These are phyloP conservation scores for Tulasnella sp. DNA, from an alignment of 768 basidiomycete genomes.

Conservation along the genomic window DNA sequence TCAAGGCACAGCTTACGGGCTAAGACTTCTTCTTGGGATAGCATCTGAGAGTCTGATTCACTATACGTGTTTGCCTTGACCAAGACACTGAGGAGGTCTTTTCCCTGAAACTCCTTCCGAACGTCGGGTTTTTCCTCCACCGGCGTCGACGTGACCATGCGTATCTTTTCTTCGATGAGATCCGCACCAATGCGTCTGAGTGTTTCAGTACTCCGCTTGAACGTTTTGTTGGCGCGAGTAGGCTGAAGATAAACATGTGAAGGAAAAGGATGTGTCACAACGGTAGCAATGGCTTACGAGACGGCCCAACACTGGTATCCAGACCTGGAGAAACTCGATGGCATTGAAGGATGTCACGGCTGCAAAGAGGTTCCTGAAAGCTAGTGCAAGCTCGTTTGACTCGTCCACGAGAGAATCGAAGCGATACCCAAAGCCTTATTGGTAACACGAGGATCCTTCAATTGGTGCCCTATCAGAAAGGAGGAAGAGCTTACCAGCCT, in stretches of 20 bases:
- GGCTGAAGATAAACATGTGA: not conserved
- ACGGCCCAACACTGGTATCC: not conserved
- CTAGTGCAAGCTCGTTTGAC: conserved; percentile 2
- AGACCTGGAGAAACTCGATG: conserved; percentile 4
- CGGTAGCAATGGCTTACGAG: not conserved
- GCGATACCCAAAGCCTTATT: conserved; percentile 12
- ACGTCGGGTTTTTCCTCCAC: conserved; percentile 37
- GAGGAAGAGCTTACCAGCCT: conserved; percentile 18
- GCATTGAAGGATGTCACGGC: not conserved
- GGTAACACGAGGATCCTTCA: not conserved
- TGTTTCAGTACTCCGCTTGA: not conserved
- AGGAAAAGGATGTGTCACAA: not conserved
- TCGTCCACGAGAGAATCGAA: conserved; percentile 4
- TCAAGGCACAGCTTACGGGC: conserved; percentile 34
- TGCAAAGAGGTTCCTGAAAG: conserved; percentile 4
- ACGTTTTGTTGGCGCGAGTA: not conserved
- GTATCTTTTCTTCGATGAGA: conserved; percentile 17
- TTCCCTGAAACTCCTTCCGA: conserved; percentile 36
- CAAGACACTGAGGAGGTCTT: conserved; percentile 22
- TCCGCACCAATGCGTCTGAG: not conserved
- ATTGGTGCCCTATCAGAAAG: not conserved
- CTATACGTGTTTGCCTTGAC: conserved; percentile 44
- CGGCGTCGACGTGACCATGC: conserved; percentile 25
- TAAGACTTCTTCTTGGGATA: conserved; percentile 40
- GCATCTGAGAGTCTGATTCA: conserved; percentile 28